Evolutionary conservation across 2,329 filamentous ascomycete genomes (phyloP).

Genomic region (Dothistroma septosporum): DNA sequence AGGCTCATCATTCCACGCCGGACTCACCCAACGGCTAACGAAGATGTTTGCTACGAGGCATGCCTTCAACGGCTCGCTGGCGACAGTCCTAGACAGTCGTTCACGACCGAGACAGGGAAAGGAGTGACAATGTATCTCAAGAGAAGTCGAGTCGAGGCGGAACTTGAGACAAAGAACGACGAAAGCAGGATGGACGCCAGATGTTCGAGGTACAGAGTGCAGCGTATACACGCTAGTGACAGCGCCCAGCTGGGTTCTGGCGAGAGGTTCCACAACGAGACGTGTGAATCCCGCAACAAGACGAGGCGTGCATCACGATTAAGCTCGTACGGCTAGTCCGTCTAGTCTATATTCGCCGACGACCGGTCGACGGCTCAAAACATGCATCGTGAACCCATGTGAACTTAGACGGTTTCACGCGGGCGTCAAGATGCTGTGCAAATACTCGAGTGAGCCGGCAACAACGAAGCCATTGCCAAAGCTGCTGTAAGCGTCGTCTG

Average conservation of each 20-base stretch:
- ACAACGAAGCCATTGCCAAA: background rate
- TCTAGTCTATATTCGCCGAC: conserved; percentile 1
- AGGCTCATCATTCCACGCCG: conserved; percentile 14
- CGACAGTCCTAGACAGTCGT: conserved; percentile 9
- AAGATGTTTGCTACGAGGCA: conserved; percentile 20
- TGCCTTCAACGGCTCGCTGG: conserved; percentile 8
- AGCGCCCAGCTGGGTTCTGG: conserved; percentile 4
- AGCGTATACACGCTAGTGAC: conserved; percentile 17
- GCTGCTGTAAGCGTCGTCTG: background rate
- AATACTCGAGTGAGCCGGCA: no score
- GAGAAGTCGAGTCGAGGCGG: background rate
- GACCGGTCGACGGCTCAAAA: background rate
- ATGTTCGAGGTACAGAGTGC: conserved; percentile 14
- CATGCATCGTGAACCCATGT: background rate
- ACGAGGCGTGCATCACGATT: background rate
- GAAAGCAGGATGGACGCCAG: conserved; percentile 10
- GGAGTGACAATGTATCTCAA: background rate
- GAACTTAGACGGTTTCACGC: background rate
- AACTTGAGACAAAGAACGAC: conserved; percentile 14
- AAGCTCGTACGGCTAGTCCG: conserved; percentile 2
- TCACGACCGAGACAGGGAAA: conserved; percentile 5
- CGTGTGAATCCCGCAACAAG: background rate
- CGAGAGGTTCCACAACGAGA: conserved; percentile 11
- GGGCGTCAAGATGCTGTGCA: background rate
- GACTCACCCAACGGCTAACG: conserved; percentile 19